Evolutionary conservation across 2,329 filamentous ascomycete species (phyloP).

Genomic region (Penicillium sp.): DNA sequence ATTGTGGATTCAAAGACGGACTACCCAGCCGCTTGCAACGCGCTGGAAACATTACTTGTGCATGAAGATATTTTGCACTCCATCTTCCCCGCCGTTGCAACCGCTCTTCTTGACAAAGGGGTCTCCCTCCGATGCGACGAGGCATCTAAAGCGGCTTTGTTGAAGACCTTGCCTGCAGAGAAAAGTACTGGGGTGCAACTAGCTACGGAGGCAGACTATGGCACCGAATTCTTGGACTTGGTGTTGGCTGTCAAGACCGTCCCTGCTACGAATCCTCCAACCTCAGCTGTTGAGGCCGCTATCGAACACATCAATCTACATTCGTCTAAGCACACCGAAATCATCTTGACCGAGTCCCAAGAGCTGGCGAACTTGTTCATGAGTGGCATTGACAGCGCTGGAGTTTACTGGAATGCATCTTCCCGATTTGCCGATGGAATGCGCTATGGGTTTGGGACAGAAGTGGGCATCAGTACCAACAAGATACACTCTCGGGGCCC

Average conservation of each 20-base stretch:
- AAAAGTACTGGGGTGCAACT: constrained; percentile 59
- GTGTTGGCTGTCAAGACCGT: constrained; percentile 83
- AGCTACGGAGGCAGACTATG: constrained; percentile 70
- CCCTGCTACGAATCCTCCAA: constrained; percentile 30
- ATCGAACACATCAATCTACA: constrained; percentile 88
- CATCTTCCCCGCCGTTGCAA: constrained; percentile 70
- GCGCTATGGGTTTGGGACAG: constrained; percentile 95
- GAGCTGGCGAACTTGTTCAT: constrained; percentile 78
- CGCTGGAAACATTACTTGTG: constrained; percentile 86
- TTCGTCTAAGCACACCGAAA: constrained; percentile 92
- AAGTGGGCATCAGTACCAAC: constrained; percentile 98
- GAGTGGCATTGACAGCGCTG: constrained; percentile 80
- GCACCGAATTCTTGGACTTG: constrained; percentile 87
- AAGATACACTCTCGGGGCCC: constrained; percentile 95
- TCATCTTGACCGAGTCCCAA: constrained; percentile 72
- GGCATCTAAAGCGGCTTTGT: constrained; percentile 65
- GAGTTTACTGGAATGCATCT: constrained; percentile 96
- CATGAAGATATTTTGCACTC: constrained; percentile 69
- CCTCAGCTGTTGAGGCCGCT: constrained; percentile 63
- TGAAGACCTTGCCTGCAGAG: constrained; percentile 45
- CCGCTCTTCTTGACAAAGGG: constrained; percentile 71
- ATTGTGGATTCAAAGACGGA: constrained; percentile 89
- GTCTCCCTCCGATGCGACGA: constrained; percentile 82
- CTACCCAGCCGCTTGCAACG: constrained; percentile 95
- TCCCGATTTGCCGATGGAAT: constrained; percentile 95